Base-by-base conservation (phyloP, 108 stramenopile genomes). In the Skeletonema tropicum region DNA sequence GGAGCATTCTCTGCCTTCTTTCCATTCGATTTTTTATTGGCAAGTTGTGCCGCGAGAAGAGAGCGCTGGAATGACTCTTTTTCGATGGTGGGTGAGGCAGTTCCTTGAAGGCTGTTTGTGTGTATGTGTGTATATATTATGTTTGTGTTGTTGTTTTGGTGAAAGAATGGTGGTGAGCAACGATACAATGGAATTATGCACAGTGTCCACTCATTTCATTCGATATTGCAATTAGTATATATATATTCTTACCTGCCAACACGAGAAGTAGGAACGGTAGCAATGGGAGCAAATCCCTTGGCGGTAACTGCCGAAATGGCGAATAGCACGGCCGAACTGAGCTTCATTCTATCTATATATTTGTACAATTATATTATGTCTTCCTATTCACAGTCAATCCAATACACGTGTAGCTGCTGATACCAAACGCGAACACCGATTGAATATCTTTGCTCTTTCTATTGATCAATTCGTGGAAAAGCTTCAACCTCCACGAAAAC, bases 1-100 rank as follows among this genome's bases (percentile, higher is more conserved):
- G 89, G 88, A 60, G 88, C 85, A 75, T 94, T 83, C n/a, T 71
- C 65, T 7, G 82, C 88, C 76, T 82, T 80, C 60, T 86, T 88
- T 41, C 81, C 86, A 15, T 79, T 83, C 3, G 67, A 59, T 17
- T 67, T 76, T 26, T 59, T 64, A 60, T 71, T 77, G 64, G 76
- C 80, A 52, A 82, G 70, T 10, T 58, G 75, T 26, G 80, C 76
- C 19, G 76, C 75, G 12, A 82, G 70, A 36, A 77, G 71, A 2
- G 80, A 76, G 46, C 80, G 71, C 14, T 80, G 79, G 60, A 80
- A 73, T 5, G 66, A 29, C 45, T 80, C 79, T 1, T 64, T 73
- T 52, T 77, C 63, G 8, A 45, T 32, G 23, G 67, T 75, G 25
- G 75, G 68, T 25, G 75, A 39, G 42, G 65, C 74, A 14, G 68